Evolutionary conservation across 257 asterid genomes (phyloP).

Genomic region (Nemophila menziesii): DNA sequence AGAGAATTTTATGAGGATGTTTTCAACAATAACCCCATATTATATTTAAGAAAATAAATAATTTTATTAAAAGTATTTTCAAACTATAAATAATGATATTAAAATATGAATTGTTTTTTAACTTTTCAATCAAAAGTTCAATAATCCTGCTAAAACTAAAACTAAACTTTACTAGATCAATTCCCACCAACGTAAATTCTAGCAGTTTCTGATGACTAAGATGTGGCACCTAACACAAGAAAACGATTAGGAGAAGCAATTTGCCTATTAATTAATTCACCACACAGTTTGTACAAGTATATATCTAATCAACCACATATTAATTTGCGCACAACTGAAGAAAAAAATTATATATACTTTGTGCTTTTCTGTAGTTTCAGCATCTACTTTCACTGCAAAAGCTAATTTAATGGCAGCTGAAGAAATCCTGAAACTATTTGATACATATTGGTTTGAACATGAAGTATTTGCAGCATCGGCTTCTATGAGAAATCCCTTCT

Average conservation of each 20-base stretch:
- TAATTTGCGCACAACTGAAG: slow-evolving; percentile 6
- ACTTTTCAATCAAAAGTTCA: too few species aligned
- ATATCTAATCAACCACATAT: slow-evolving; percentile 9
- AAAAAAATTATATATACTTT: neutral
- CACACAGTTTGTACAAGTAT: neutral
- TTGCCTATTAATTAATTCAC: neutral
- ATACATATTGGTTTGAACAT: slow-evolving; percentile 46
- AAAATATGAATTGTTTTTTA: too few species aligned
- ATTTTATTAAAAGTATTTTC: too few species aligned
- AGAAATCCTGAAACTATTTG: slow-evolving; percentile 39
- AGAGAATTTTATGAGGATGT: too few species aligned
- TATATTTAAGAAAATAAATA: too few species aligned
- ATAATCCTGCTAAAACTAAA: too few species aligned
- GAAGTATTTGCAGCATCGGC: slow-evolving; percentile 9
- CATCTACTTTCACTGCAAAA: slow-evolving; percentile 4
- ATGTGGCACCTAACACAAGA: slow-evolving; percentile 6
- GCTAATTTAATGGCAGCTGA: slow-evolving; percentile 38
- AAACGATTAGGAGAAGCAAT: slow-evolving; percentile 11
- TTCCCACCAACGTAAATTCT: neutral
- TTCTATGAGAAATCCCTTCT: neutral
- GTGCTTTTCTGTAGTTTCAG: neutral
- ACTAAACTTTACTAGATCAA: neutral
- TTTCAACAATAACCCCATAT: too few species aligned
- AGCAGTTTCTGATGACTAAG: neutral
- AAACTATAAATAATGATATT: too few species aligned